phyloP scores from a whole-genome alignment of 1,284 basidiomycete species.

The Hemileia vastatrix region DNA sequence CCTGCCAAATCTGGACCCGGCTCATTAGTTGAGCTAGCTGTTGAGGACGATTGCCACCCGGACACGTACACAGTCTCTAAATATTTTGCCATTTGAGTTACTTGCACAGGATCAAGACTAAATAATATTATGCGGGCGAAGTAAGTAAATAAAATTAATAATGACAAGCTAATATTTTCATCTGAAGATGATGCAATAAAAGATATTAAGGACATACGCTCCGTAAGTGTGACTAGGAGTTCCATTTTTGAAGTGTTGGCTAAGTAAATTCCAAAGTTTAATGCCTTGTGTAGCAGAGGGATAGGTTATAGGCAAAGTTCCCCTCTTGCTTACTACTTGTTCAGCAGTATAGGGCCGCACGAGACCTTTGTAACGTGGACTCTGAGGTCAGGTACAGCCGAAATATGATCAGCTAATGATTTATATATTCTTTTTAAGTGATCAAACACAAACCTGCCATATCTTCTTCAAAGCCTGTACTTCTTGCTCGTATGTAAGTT shows the following conservation, averaged over 20 bases:
- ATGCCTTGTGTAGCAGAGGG: slow-evolving; percentile 74
- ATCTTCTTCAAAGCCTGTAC: slow-evolving; percentile 7
- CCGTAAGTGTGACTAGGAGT: slow-evolving; percentile 87
- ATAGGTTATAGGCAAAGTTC: slow-evolving; percentile 71
- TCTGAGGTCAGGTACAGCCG: background rate
- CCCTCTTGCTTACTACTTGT: slow-evolving; percentile 75
- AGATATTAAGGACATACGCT: slow-evolving; percentile 50
- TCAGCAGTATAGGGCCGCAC: slow-evolving; percentile 68
- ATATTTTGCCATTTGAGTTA: slow-evolving; percentile 92
- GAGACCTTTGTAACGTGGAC: slow-evolving; percentile 62
- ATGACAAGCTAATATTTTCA: no score
- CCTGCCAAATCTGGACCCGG: slow-evolving; percentile 93
- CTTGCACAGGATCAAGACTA: slow-evolving; percentile 70
- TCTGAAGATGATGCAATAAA: no score
- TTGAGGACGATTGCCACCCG: slow-evolving; percentile 85
- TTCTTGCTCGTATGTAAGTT: slow-evolving; percentile 13
- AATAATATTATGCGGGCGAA: background rate
- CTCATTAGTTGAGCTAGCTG: slow-evolving; percentile 84
- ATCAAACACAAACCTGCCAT: slow-evolving; percentile 6
- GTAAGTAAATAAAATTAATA: no score
- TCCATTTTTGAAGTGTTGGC: slow-evolving; percentile 41
- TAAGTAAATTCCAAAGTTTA: slow-evolving; percentile 70
- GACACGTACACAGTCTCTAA: slow-evolving; percentile 93
- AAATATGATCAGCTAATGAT: background rate
- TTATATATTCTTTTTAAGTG: background rate